These are phyloP conservation scores for Nothophaeocryptopus gaeumannii DNA, from an alignment of 2,329 filamentous ascomycete genomes.

Conservation along the genomic window DNA sequence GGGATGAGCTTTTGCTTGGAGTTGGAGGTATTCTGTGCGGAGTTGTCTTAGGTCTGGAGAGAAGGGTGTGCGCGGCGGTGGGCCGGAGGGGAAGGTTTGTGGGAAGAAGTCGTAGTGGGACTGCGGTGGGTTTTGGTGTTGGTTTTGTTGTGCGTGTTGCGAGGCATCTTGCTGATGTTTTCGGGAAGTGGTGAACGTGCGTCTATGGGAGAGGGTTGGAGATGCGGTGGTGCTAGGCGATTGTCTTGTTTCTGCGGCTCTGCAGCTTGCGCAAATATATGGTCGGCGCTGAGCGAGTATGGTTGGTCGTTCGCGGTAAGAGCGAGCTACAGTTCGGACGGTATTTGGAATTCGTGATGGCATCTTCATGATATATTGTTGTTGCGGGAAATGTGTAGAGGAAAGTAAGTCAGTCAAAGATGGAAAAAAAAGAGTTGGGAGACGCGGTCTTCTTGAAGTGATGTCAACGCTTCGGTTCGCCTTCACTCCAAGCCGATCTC, in stretches of 20 bases:
- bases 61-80: conserved; percentile 76
- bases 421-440: too few relatives aligned
- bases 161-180: conserved; percentile 6
- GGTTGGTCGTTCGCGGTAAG: too few relatives aligned
- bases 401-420: too few relatives aligned
- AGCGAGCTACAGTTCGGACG: too few relatives aligned
- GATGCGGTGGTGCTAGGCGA: background rate
- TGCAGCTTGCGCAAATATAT: conserved; percentile 23
- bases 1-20: conserved; percentile 76
- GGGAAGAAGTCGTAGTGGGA: conserved; percentile 91
- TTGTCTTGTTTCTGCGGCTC: background rate
- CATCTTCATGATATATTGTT: too few relatives aligned
- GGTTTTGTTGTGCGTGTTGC: conserved; percentile 1
- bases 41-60: conserved; percentile 66
- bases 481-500: too few relatives aligned
- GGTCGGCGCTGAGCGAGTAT: conserved; percentile 3
- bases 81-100: conserved; percentile 68
- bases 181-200: conserved; percentile 8
- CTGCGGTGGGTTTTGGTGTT: conserved; percentile 27
- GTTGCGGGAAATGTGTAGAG: too few relatives aligned
- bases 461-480: too few relatives aligned
- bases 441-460: too few relatives aligned
- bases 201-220: background rate
- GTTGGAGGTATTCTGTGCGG: conserved; percentile 78
- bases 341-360: too few relatives aligned